Percentiles rank a stretch among this genome's conserved stretches.
Evolutionary conservation across 1,139 yeast genomes (phyloP).

Genomic region (Candida sp.): DNA sequence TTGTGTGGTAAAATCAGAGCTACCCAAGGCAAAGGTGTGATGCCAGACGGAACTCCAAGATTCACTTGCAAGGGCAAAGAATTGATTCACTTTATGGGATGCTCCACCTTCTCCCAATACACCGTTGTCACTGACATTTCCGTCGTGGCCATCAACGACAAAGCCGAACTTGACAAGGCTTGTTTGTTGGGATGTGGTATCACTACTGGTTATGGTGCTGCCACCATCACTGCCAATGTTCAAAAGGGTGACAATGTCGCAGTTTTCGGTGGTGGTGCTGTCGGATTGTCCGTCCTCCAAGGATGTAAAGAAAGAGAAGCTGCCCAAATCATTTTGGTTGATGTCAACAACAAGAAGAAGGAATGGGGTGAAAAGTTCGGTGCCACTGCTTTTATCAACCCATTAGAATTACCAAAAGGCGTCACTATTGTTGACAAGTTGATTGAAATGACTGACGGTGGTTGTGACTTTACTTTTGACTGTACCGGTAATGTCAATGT

Average conservation of each 20-base stretch:
- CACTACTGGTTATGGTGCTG: constrained; percentile 99
- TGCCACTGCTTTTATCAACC: constrained; percentile 94
- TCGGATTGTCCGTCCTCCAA: constrained; percentile 94
- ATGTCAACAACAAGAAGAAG: constrained; percentile 82
- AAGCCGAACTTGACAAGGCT: constrained; percentile 84
- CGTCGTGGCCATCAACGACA: constrained; percentile 88
- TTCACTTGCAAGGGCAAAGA: constrained; percentile 86
- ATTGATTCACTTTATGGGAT: constrained; percentile 94
- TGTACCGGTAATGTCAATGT: constrained; percentile 97
- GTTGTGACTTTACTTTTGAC: constrained; percentile 94
- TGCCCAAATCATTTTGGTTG: constrained; percentile 82
- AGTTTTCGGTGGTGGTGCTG: constrained; percentile 97
- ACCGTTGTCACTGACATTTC: constrained; percentile 98
- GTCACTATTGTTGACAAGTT: constrained; percentile 82
- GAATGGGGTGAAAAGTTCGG: constrained; percentile 91
- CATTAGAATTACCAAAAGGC: constrained; percentile 73
- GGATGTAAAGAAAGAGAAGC: constrained; percentile 91
- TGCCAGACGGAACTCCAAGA: constrained; percentile 93
- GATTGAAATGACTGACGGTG: constrained; percentile 94
- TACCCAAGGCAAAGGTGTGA: constrained; percentile 32
- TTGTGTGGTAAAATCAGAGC: constrained; percentile 91
- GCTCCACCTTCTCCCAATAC: constrained; percentile 95
- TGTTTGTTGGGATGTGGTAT: constrained; percentile 98
- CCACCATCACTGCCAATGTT: constrained; percentile 91
- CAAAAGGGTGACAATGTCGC: constrained; percentile 95